Evolutionary conservation across 495 filamentous ascomycete species (phyloP).

Genomic region (Penicillium subrubescens): DNA sequence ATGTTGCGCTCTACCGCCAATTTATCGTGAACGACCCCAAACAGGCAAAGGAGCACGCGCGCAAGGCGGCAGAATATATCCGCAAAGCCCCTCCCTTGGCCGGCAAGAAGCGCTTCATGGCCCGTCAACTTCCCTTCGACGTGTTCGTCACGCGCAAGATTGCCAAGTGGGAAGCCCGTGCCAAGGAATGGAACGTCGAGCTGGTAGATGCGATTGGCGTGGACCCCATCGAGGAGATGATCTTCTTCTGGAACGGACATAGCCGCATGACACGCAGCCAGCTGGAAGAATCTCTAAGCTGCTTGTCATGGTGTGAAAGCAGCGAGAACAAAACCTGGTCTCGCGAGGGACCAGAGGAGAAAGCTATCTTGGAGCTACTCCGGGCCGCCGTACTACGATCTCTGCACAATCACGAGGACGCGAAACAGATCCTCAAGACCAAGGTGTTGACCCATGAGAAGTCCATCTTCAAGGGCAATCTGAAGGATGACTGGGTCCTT

Average conservation of each 20-base stretch:
- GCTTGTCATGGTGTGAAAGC: slow-evolving; percentile 67
- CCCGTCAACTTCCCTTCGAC: slow-evolving; percentile 86
- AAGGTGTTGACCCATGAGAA: slow-evolving; percentile 67
- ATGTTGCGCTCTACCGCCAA: slow-evolving; percentile 79
- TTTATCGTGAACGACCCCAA: slow-evolving; percentile 47
- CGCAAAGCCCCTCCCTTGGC: slow-evolving; percentile 71
- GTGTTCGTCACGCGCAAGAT: slow-evolving; percentile 83
- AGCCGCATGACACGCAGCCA: slow-evolving; percentile 73
- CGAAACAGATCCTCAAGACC: slow-evolving; percentile 61
- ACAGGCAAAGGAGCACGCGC: slow-evolving; percentile 55
- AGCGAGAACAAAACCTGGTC: slow-evolving; percentile 55
- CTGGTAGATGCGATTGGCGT: slow-evolving; percentile 83
- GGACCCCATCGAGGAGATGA: slow-evolving; percentile 87
- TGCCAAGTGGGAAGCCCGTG: slow-evolving; percentile 84
- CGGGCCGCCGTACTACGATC: slow-evolving; percentile 68
- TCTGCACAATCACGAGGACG: slow-evolving; percentile 60
- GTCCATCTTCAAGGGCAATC: slow-evolving; percentile 66
- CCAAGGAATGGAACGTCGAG: slow-evolving; percentile 65
- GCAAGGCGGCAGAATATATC: slow-evolving; percentile 68
- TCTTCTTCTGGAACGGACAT: slow-evolving; percentile 87
- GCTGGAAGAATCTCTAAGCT: slow-evolving; percentile 62
- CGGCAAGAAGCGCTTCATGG: slow-evolving; percentile 89
- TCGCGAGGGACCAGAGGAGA: slow-evolving; percentile 71
- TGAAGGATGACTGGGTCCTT: slow-evolving; percentile 79
- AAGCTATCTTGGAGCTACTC: slow-evolving; percentile 66